A percentile compares a stretch with the other conserved stretches of the same genome.
Conservation (phyloP, 306 rosid species). For the Lathyrus sativus region DNA sequence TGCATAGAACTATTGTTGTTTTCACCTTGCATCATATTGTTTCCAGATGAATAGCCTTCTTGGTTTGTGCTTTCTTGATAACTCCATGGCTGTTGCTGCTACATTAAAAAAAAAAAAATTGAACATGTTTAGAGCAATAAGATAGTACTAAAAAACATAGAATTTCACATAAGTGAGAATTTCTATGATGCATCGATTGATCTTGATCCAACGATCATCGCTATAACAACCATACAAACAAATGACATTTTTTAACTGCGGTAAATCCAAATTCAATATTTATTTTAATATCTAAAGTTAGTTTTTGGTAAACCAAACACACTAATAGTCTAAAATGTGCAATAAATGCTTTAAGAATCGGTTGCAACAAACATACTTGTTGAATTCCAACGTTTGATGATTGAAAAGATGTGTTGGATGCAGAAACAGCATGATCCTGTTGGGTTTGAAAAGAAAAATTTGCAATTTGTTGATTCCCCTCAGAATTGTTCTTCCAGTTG, state of each 20-base stretch:
- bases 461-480: slow-evolving; percentile 45
- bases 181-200: background rate
- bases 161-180: background rate
- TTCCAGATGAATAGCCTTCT: slow-evolving; percentile 39
- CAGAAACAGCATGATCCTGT: slow-evolving; percentile 40
- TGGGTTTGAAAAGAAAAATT: slow-evolving; percentile 81
- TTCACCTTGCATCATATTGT: slow-evolving; percentile 51
- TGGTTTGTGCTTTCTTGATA: slow-evolving; percentile 55
- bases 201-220: background rate
- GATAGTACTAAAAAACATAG: background rate
- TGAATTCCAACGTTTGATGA: slow-evolving; percentile 51
- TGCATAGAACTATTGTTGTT: slow-evolving; percentile 49
- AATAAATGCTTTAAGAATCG: background rate
- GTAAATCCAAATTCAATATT: background rate
- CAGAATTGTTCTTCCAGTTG: slow-evolving; percentile 65
- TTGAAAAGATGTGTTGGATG: slow-evolving; percentile 53
- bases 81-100: slow-evolving; percentile 60
- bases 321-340: background rate
- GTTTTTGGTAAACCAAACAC: background rate
- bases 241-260: background rate
- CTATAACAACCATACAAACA: no score
- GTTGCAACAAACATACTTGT: slow-evolving; percentile 50
- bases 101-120: slow-evolving; percentile 14
- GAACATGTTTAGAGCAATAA: slow-evolving; percentile 6
- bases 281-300: background rate